These are phyloP conservation scores for Leptographium wingfieldii DNA, from an alignment of 2,329 filamentous ascomycete species.

Conservation along the genomic window DNA sequence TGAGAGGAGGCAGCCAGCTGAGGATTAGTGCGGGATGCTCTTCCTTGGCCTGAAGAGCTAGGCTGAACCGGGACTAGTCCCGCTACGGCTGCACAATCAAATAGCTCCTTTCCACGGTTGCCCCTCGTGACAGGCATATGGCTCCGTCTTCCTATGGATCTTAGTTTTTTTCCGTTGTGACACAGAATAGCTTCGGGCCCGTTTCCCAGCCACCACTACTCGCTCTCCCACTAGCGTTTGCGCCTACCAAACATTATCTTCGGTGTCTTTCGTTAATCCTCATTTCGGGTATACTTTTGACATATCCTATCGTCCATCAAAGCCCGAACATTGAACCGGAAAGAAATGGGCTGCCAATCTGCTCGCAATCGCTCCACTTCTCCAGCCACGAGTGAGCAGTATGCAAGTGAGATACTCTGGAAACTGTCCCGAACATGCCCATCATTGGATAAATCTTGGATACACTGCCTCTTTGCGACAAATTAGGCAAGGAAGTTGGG, in stretches of 20 bases:
- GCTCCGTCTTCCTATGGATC: neutral
- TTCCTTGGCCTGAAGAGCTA: slow-evolving; percentile 2
- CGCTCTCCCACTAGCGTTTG: neutral
- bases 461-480: neutral
- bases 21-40: slow-evolving; percentile 5
- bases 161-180: neutral
- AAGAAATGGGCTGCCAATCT: too few species aligned
- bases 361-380: too few species aligned
- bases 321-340: neutral
- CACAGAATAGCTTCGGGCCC: neutral
- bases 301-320: neutral
- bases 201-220: slow-evolving; percentile 2
- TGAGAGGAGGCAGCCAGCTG: slow-evolving; percentile 10
- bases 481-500: neutral
- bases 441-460: too few species aligned
- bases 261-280: neutral
- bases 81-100: neutral
- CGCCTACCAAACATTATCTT: neutral
- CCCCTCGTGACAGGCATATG: slow-evolving; percentile 10
- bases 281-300: neutral
- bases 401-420: too few species aligned
- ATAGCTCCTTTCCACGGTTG: slow-evolving; percentile 7
- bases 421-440: too few species aligned
- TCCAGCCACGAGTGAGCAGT: too few species aligned
- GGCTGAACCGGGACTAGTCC: slow-evolving; percentile 5